These are phyloP conservation scores for Triticum monococcum DNA, from an alignment of 176 grass and related monocot species.

Conservation along the genomic window DNA sequence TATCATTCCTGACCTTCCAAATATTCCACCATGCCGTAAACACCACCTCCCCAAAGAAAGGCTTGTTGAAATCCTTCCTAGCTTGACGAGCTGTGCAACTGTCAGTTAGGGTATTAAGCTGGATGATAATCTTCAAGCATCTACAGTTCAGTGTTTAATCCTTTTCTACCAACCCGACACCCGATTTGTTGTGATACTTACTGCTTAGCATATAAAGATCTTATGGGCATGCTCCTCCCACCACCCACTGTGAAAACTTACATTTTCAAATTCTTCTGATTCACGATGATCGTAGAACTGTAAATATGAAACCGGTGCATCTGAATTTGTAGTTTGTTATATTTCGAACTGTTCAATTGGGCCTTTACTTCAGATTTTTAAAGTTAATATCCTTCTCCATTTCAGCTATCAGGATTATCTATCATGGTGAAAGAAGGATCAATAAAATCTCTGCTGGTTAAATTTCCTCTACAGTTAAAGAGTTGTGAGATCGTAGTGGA, in stretches of 20 bases:
- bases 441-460: conserved; percentile 84
- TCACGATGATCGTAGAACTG: not conserved
- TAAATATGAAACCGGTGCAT: not conserved
- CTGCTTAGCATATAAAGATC: not conserved
- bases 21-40: no score
- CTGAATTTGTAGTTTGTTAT: not conserved
- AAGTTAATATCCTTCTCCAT: conserved; percentile 30
- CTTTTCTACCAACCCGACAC: conserved; percentile 10
- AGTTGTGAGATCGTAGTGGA: conserved; percentile 82
- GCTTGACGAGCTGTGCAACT: not conserved
- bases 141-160: not conserved
- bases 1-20: no score
- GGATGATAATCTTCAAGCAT: conserved; percentile 5
- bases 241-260: not conserved
- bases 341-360: not conserved
- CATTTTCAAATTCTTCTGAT: not conserved
- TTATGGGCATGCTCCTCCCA: not conserved
- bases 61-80: no score
- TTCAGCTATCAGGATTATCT: conserved; percentile 66
- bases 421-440: conserved; percentile 93
- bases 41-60: no score
- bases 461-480: conserved; percentile 60
- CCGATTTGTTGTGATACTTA: not conserved
- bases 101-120: conserved; percentile 1
- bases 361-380: not conserved